Conservation (phyloP, 2,329 filamentous ascomycete species). For the Monosporascus sp. region DNA sequence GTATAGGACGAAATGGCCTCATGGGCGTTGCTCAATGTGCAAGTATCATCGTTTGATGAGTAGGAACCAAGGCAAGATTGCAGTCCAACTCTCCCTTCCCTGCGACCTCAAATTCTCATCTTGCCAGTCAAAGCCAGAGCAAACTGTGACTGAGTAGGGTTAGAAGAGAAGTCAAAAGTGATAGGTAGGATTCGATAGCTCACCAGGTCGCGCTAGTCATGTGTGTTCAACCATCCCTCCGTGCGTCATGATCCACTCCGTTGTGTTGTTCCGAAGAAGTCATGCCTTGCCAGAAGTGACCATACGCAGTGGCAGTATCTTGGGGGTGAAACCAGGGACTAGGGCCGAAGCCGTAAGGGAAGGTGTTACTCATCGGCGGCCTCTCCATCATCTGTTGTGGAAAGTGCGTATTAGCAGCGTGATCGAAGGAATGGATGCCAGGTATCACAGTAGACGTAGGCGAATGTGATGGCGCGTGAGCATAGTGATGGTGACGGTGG, state of each 20-base stretch:
- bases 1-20: no score
- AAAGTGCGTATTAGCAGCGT: conserved; percentile 23
- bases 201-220: not conserved
- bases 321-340: conserved; percentile 19
- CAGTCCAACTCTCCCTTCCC: no score
- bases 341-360: conserved; percentile 19
- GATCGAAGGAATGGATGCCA: conserved; percentile 21
- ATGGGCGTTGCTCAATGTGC: no score
- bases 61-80: no score
- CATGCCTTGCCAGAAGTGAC: conserved; percentile 17
- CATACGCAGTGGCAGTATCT: conserved; percentile 9
- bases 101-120: no score
- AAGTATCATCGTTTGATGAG: no score
- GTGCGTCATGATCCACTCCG: not conserved
- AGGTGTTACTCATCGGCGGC: conserved; percentile 11
- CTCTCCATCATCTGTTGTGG: conserved; percentile 1
- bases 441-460: conserved; percentile 10
- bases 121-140: no score
- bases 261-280: not conserved
- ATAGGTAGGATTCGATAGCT: not conserved
- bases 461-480: conserved; percentile 10
- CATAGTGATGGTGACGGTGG: conserved; percentile 11
- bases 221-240: not conserved
- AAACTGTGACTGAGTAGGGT: no score
- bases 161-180: not conserved